phyloP scores from a whole-genome alignment of 164 flowering plant species.

The Protea cynaroides region DNA sequence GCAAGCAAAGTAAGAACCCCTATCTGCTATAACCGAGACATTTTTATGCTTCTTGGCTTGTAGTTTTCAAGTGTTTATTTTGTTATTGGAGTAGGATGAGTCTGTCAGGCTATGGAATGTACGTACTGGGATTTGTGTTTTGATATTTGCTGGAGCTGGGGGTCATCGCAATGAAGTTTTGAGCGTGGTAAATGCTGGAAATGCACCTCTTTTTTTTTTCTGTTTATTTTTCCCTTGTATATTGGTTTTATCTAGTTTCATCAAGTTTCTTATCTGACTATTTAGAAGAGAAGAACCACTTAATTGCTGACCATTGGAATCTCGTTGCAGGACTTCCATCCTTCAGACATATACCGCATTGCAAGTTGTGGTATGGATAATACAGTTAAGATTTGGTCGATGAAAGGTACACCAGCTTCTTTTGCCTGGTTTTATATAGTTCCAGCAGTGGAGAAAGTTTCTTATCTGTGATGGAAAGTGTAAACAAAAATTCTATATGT shows the following conservation, averaged over 20 bases:
- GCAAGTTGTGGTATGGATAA: slow-evolving; percentile 99
- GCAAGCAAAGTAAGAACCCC: slow-evolving; percentile 76
- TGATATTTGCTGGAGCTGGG: slow-evolving; percentile 97
- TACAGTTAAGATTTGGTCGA: slow-evolving; percentile 98
- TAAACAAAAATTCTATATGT: not conserved
- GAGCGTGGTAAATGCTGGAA: slow-evolving; percentile 64
- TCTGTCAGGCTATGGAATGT: slow-evolving; percentile 97
- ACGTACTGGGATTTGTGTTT: slow-evolving; percentile 88
- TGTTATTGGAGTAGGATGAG: slow-evolving; percentile 63
- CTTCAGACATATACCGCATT: slow-evolving; percentile 84
- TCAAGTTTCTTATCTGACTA: not conserved
- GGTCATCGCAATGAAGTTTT: slow-evolving; percentile 99
- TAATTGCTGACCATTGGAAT: not conserved
- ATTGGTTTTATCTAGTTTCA: not conserved
- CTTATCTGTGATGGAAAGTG: not conserved
- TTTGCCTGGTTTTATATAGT: not conserved
- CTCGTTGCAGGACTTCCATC: slow-evolving; percentile 84
- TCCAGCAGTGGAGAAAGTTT: not conserved
- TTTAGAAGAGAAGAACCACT: not conserved
- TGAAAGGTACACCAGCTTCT: slow-evolving; percentile 60
- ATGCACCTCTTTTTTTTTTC: not conserved
- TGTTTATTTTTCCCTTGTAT: not conserved
- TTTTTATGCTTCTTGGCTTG: slow-evolving; percentile 1
- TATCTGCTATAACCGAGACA: not conserved
- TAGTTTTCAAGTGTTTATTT: not conserved